phyloP scores from a whole-genome alignment of 306 rosid species.

The Alnus glutinosa region DNA sequence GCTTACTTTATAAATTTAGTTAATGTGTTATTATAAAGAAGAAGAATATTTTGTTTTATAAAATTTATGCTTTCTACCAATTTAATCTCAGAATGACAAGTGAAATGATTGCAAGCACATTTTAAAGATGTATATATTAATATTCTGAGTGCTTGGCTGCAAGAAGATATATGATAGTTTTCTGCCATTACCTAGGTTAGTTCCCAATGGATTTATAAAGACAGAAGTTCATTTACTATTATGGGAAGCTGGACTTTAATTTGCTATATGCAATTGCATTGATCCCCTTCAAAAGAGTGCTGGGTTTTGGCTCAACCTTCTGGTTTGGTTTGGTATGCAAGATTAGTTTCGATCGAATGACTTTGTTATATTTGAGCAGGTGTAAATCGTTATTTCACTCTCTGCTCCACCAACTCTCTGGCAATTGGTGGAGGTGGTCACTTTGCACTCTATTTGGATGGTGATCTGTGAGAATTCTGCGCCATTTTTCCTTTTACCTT shows the following conservation, averaged over 20 bases:
- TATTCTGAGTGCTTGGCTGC: not conserved
- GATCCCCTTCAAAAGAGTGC: not conserved
- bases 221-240: not conserved
- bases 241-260: no score
- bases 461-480: slow-evolving; percentile 71
- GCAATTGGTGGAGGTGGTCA: slow-evolving; percentile 93
- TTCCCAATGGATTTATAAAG: not conserved
- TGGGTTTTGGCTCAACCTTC: slow-evolving; percentile 2
- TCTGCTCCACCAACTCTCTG: slow-evolving; percentile 65
- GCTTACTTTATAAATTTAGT: not conserved
- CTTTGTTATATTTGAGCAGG: slow-evolving; percentile 48
- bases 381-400: slow-evolving; percentile 80
- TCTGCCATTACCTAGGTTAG: not conserved
- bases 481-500: not conserved
- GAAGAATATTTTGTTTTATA: not conserved
- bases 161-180: not conserved
- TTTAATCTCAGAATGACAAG: not conserved
- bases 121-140: not conserved
- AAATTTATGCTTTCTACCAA: slow-evolving; percentile 1
- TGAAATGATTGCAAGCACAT: not conserved
- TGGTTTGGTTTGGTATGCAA: slow-evolving; percentile 17
- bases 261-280: no score
- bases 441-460: slow-evolving; percentile 84
- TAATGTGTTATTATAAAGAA: not conserved
- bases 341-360: slow-evolving; percentile 19